These are phyloP conservation scores for Russula foetens DNA, from an alignment of 768 basidiomycete species.

Conservation along the genomic window DNA sequence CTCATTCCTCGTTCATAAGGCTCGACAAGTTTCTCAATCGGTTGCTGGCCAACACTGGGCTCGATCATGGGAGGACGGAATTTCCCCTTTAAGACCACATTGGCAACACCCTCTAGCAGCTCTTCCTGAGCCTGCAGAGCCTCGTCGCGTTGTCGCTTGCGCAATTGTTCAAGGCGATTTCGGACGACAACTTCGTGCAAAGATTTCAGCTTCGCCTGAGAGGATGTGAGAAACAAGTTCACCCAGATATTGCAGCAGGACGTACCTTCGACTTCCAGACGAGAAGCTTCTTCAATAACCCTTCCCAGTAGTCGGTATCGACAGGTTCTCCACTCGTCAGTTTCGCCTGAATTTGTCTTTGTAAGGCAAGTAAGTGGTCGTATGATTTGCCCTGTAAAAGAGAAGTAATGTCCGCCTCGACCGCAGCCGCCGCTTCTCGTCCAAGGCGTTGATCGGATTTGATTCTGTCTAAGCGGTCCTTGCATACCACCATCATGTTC, in stretches of 20 bases:
- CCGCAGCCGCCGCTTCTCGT: conserved; percentile 63
- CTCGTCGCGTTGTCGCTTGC: conserved; percentile 93
- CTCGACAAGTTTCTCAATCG: conserved; percentile 56
- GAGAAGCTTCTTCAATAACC: conserved; percentile 79
- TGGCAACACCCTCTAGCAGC: conserved; percentile 68
- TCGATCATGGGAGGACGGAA: conserved; percentile 32
- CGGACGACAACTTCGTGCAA: conserved; percentile 95
- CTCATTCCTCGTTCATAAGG: conserved; percentile 83
- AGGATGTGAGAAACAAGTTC: conserved; percentile 9
- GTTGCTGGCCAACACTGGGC: conserved; percentile 29
- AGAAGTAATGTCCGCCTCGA: conserved; percentile 76
- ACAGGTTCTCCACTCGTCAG: conserved; percentile 88
- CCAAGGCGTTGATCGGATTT: conserved; percentile 54
- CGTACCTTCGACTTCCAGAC: conserved; percentile 95
- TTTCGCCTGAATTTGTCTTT: conserved; percentile 82
- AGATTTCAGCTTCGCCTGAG: conserved; percentile 79
- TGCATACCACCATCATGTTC: conserved; percentile 98
- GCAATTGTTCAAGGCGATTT: conserved; percentile 91
- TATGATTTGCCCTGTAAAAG: conserved; percentile 82
- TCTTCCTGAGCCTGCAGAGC: conserved; percentile 92
- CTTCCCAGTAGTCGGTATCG: conserved; percentile 98
- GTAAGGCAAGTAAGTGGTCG: conserved; percentile 74
- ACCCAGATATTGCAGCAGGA: conserved; percentile 1
- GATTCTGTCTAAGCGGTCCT: conserved; percentile 77
- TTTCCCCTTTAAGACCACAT: conserved; percentile 43